Evolutionary conservation across 768 basidiomycete species (phyloP), one percentile per base, ranked within the genome.

Genomic region (Tylopilus subfusipes): DNA sequence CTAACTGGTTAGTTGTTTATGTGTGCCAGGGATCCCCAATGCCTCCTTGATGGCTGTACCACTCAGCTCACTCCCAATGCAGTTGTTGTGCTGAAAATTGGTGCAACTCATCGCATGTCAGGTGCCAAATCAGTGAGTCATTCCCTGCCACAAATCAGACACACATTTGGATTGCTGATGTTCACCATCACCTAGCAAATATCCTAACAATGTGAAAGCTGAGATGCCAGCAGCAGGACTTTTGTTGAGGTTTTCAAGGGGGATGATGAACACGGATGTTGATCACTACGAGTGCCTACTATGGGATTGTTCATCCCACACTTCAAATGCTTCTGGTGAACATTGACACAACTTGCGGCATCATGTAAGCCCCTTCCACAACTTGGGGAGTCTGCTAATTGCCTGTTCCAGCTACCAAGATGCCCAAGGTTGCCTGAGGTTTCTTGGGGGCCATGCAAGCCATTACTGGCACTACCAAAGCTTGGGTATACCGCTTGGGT

Each of bases 31-130:
- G 69, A 65, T 16, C 60, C 72, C 5, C 62, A 58, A 25, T 29
- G 19, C 14, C 66, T 72, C 29, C 14, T 70, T 2, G 59, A 69
- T 21, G 69, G 71, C 1, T 49, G 21, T 2, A 60, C 58, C 4
- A 62, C 16, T 0, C 64, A 67, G 7, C 40, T 69, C 25, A 71
- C n/a, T 19, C 59, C 48, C 29, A 58, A 69, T 22, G 69, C 73
- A 4, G 18, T 21, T 22, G 69, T 71, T 3, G 79, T 79, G 0
- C 71, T 74, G 0, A 83, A n/a, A 78, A 33, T 59, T 83, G 1
- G 51, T 82, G 0, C 80, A 83, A 42, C 64, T 82, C 2, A 71
- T 83, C 12, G 55, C 82, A 2, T 73, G 79, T 0, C 80, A 82
- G 49, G 73, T 66, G 0, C 71, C 75, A 0, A 81, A 82, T 33